A percentile compares a stretch with the other conserved stretches of the same genome.
Conservation (phyloP, 2,329 filamentous ascomycete species). For the Dactylellina drechsleri region DNA sequence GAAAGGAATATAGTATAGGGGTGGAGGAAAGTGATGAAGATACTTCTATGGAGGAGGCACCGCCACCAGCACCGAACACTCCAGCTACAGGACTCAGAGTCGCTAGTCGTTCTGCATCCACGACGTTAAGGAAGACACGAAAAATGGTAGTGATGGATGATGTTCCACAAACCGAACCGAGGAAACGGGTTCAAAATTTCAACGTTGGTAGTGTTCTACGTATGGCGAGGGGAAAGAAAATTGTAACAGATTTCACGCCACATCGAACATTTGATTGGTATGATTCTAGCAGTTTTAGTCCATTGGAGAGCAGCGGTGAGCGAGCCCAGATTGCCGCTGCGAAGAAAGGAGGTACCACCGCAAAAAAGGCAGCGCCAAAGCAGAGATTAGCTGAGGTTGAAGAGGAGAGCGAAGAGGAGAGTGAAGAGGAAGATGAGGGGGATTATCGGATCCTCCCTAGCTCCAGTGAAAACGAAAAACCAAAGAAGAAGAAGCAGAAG, state of each 20-base stretch:
- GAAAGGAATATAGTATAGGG: background rate
- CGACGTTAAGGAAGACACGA: background rate
- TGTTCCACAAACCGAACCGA: conserved; percentile 16
- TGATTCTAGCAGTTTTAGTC: conserved; percentile 44
- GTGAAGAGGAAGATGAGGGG: conserved; percentile 11
- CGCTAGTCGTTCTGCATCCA: background rate
- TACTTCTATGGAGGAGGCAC: background rate
- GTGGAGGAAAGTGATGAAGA: background rate
- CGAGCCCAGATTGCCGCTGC: conserved; percentile 15
- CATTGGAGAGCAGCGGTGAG: conserved; percentile 22
- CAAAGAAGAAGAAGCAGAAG: background rate
- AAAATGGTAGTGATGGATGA: background rate
- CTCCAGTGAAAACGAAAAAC: conserved; percentile 15
- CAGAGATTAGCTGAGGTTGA: too few relatives aligned
- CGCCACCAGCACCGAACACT: background rate
- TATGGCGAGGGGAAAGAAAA: background rate
- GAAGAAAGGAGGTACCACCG: background rate
- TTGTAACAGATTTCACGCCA: conserved; percentile 3
- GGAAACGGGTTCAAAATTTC: background rate
- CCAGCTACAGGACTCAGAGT: conserved; percentile 17
- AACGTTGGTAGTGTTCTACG: background rate
- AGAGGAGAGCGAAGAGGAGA: background rate
- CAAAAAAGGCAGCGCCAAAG: background rate
- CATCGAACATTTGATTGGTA: conserved; percentile 38
- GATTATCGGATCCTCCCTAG: conserved; percentile 23